Base-by-base conservation (phyloP, 1,284 basidiomycete species). In the Ustilago sp. region DNA sequence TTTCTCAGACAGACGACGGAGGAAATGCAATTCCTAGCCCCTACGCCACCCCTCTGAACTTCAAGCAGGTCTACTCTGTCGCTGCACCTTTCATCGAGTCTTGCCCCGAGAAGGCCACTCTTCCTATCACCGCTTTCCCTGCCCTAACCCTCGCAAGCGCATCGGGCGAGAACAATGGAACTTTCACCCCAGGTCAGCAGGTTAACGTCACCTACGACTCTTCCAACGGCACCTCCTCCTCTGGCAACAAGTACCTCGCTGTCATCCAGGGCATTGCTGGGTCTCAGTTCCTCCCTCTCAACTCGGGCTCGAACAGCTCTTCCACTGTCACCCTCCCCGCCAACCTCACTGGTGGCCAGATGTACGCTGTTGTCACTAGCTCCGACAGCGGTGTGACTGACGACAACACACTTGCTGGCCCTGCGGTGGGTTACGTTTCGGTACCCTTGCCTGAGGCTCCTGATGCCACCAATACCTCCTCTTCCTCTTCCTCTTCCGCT, bases 1-100 rank as follows among this genome's bases (percentile, higher is more conserved):
- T 88, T 70, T 55, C 70, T 9, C 75, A 74, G 62, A 68, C 62
- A 2, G 45, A 61, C 17, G 62, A 73, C 17, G 69, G 70, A 1
- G 68, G 71, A 2, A 78, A 75, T 32, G 57, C 59, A 3, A 69
- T 78, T 28, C 77, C 77, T 0, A 32, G 47, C 23, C 41, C 77
- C 8, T 83, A 71, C 60, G 76, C 81, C 5, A 78, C 79, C 2
- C 60, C 80, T 11, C 60, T 83, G 5, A 65, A 78, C 61, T 80
- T 80, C 64, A 66, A 74, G 48, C 70, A 83, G 63, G 81, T 83
- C 31, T 83, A 81, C 76, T 77, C 74, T n/a, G 67, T 83, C 9
- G 80, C 81, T 12, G 76, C 80, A 4, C 80, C 80, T 1, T 78
- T 83, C 72, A 80, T 83, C 64, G 39, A 59, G 32, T 70, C 74